phyloP scores from a whole-genome alignment of 2,329 filamentous ascomycete species.

The Emericellopsis atlantica region DNA sequence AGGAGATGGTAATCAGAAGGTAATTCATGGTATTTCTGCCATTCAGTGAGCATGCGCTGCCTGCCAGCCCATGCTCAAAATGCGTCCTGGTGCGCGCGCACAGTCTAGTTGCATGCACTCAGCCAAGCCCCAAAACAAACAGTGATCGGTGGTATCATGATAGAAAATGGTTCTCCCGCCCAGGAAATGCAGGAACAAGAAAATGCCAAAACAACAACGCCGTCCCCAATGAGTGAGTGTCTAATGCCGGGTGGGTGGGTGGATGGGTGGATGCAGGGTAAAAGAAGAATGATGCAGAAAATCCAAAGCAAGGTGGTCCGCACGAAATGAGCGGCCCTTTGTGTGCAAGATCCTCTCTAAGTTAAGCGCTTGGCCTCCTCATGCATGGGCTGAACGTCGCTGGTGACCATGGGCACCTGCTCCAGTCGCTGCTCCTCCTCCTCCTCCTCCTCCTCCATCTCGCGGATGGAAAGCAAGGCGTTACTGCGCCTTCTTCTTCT shows the following conservation, averaged over 20 bases:
- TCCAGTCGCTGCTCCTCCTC: too few relatives aligned
- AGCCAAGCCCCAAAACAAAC: not conserved
- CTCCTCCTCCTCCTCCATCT: too few relatives aligned
- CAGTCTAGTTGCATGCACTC: not conserved
- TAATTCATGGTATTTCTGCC: slow-evolving; percentile 2
- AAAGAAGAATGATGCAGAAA: not conserved
- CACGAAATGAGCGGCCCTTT: not conserved
- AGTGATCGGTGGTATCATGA: not conserved
- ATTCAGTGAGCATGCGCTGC: slow-evolving; percentile 1
- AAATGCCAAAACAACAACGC: not conserved
- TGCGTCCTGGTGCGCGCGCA: not conserved
- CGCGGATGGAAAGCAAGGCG: too few relatives aligned
- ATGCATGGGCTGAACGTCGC: too few relatives aligned
- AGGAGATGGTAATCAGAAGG: not conserved
- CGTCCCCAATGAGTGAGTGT: not conserved
- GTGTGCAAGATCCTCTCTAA: not conserved
- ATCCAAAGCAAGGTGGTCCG: not conserved
- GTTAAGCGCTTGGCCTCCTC: not conserved
- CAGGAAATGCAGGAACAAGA: not conserved
- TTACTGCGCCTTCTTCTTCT: not conserved
- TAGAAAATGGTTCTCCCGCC: not conserved
- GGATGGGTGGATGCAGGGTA: not conserved
- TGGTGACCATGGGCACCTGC: too few relatives aligned
- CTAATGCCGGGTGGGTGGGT: not conserved
- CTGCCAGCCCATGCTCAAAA: not conserved